Evolutionary conservation across 139 green algal species (phyloP).

Genomic region (Coelastrella sp.): DNA sequence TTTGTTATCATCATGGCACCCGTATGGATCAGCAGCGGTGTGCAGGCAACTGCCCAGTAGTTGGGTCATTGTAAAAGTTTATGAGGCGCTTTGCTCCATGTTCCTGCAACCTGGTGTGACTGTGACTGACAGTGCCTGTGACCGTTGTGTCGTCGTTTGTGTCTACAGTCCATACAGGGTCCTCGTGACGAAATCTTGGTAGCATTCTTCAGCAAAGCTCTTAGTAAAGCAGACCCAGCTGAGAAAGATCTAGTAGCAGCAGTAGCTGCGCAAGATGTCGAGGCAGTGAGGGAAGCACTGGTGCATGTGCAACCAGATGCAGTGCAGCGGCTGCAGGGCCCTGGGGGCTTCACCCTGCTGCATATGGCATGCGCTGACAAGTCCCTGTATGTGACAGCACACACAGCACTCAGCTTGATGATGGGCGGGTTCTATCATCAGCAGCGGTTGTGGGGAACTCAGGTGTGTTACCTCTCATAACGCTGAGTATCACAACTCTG

Average conservation of each 20-base stretch:
- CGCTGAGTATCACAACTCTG: too few species aligned
- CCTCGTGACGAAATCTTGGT: slow-evolving; percentile 36
- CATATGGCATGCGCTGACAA: slow-evolving; percentile 43
- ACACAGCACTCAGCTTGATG: slow-evolving; percentile 35
- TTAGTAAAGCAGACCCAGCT: background rate
- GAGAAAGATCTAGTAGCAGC: slow-evolving; percentile 26
- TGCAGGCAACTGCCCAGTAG: too few species aligned
- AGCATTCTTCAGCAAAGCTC: slow-evolving; percentile 43
- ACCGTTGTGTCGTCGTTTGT: too few species aligned
- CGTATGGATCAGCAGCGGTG: too few species aligned
- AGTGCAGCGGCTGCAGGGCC: slow-evolving; percentile 22
- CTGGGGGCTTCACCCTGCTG: slow-evolving; percentile 40
- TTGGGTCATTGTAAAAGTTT: too few species aligned
- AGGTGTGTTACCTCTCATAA: too few species aligned
- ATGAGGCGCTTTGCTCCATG: too few species aligned
- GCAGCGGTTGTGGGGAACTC: slow-evolving; percentile 41
- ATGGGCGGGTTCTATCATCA: slow-evolving; percentile 46
- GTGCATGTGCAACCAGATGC: background rate
- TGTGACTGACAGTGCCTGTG: background rate
- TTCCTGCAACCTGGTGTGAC: background rate
- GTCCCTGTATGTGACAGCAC: slow-evolving; percentile 38
- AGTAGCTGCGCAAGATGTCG: slow-evolving; percentile 32
- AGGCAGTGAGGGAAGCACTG: slow-evolving; percentile 1
- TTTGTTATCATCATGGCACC: too few species aligned
- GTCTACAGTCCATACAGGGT: slow-evolving; percentile 17